These are phyloP conservation scores for Solanum raphanifolium DNA, from an alignment of 257 asterid genomes.

Conservation along the genomic window DNA sequence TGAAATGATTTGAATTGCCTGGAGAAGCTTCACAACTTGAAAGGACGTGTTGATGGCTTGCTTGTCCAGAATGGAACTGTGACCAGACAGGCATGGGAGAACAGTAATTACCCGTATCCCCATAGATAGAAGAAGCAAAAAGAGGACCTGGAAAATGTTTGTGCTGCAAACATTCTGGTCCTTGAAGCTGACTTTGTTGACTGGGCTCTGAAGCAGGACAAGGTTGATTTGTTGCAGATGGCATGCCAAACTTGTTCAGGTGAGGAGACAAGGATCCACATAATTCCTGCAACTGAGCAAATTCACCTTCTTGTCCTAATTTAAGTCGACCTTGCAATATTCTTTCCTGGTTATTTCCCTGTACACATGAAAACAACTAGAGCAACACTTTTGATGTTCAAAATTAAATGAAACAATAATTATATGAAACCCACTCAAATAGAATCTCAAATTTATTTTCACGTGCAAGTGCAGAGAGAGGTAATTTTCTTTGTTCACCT, in stretches of 20 bases:
- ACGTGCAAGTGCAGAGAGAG: neutral
- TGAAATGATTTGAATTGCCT: constrained; percentile 26
- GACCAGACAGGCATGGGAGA: constrained; percentile 20
- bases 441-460: neutral
- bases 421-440: neutral
- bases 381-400: constrained; percentile 38
- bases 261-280: constrained; percentile 33
- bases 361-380: constrained; percentile 39
- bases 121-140: constrained; percentile 37
- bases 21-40: constrained; percentile 35
- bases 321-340: constrained; percentile 26
- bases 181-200: constrained; percentile 30
- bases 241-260: constrained; percentile 33
- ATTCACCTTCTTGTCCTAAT: constrained; percentile 30
- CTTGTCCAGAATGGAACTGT: constrained; percentile 18
- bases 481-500: neutral
- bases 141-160: constrained; percentile 28
- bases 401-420: constrained; percentile 1
- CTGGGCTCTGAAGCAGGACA: constrained; percentile 26
- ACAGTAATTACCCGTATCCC: constrained; percentile 35
- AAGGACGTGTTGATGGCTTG: constrained; percentile 6
- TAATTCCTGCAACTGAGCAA: constrained; percentile 24
- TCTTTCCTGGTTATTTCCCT: constrained; percentile 42
- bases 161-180: constrained; percentile 29
- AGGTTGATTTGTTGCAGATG: constrained; percentile 33